phyloP scores from a whole-genome alignment of 2,329 filamentous ascomycete species.

The Ploettnerulaceae sp. region DNA sequence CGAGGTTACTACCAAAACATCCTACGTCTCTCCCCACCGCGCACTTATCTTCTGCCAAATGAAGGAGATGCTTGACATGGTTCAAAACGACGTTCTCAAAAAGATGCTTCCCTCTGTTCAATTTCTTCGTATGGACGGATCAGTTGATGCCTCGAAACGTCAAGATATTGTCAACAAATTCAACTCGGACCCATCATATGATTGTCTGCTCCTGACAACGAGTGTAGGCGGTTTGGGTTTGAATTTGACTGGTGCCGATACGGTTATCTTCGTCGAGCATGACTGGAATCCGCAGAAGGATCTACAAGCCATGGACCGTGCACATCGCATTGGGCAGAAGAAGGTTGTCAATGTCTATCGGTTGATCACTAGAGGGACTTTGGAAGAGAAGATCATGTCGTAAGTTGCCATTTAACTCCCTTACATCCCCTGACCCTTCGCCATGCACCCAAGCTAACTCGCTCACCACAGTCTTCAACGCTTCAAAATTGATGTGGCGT shows the following conservation, averaged over 20 bases:
- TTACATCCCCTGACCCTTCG: not conserved
- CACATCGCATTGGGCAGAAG: constrained; percentile 97
- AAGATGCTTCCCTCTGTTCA: constrained; percentile 89
- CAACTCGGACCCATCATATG: constrained; percentile 95
- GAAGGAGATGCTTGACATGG: constrained; percentile 99
- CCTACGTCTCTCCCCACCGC: constrained; percentile 92
- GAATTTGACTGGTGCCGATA: constrained; percentile 94
- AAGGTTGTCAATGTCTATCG: constrained; percentile 99
- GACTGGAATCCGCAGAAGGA: constrained; percentile 99
- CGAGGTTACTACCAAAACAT: constrained; percentile 53
- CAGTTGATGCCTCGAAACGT: constrained; percentile 85
- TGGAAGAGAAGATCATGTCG: constrained; percentile 96
- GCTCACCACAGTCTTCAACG: constrained; percentile 68
- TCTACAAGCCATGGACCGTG: constrained; percentile 97
- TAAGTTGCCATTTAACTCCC: no score
- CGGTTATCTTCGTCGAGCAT: constrained; percentile 98
- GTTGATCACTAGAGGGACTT: constrained; percentile 87
- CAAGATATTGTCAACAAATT: constrained; percentile 99
- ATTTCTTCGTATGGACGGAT: constrained; percentile 88
- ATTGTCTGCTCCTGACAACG: constrained; percentile 88
- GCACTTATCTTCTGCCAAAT: constrained; percentile 98
- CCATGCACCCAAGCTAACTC: not conserved
- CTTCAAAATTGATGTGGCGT: constrained; percentile 98
- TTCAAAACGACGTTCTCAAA: constrained; percentile 87
- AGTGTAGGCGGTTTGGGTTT: constrained; percentile 91